These are phyloP conservation scores for Colletotrichum sp. DNA, from an alignment of 2,329 filamentous ascomycete genomes.

Conservation along the genomic window DNA sequence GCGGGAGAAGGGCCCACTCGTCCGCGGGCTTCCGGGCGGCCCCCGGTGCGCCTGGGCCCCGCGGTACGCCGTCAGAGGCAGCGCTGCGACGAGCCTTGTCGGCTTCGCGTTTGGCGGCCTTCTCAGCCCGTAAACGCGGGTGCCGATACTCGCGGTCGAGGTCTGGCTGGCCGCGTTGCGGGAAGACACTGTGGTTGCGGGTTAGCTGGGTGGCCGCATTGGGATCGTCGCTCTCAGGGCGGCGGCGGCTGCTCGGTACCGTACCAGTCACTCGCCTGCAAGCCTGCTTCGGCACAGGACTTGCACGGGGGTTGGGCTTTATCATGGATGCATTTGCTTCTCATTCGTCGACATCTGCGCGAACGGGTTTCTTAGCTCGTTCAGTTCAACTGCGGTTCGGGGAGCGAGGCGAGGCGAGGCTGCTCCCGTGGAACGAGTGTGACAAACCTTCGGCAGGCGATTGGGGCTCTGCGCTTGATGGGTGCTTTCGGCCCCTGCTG, in stretches of 20 bases:
- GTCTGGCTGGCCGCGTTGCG: slow-evolving; percentile 57
- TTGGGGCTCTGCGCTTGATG: slow-evolving; percentile 55
- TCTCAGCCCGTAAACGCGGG: slow-evolving; percentile 56
- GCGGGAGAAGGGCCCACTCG: slow-evolving; percentile 56
- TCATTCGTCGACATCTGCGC: slow-evolving; percentile 59
- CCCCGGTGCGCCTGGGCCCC: slow-evolving; percentile 3
- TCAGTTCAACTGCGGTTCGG: neutral
- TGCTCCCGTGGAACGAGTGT: neutral
- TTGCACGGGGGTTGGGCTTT: slow-evolving; percentile 55
- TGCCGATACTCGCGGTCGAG: slow-evolving; percentile 62
- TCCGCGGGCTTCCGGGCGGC: slow-evolving; percentile 33
- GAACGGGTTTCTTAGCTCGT: slow-evolving; percentile 1
- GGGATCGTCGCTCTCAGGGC: neutral
- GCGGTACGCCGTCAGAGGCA: slow-evolving; percentile 29
- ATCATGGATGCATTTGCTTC: slow-evolving; percentile 61
- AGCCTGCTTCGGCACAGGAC: slow-evolving; percentile 55
- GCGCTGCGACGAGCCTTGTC: slow-evolving; percentile 39
- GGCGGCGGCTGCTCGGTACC: neutral
- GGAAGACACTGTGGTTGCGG: slow-evolving; percentile 49
- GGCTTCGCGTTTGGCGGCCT: slow-evolving; percentile 43
- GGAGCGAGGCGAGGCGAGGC: neutral
- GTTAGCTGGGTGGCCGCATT: neutral
- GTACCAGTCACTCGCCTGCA: slow-evolving; percentile 55
- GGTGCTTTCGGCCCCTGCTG: slow-evolving; percentile 16
- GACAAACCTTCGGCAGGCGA: slow-evolving; percentile 58